phyloP scores from a whole-genome alignment of 2,329 filamentous ascomycete species.

The Seiridium cupressi region DNA sequence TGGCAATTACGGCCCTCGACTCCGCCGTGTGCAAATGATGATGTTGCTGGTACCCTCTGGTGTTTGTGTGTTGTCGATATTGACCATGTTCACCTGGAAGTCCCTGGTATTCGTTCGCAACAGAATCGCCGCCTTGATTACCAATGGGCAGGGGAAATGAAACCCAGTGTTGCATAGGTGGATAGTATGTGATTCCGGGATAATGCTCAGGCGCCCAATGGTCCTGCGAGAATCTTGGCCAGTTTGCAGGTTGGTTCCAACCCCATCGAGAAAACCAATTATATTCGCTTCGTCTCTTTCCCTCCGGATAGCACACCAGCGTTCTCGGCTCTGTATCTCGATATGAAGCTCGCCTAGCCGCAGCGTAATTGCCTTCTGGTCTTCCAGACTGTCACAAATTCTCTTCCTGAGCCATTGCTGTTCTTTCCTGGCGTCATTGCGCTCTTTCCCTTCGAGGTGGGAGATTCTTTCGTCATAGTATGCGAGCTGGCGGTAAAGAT shows the following conservation, averaged over 20 bases:
- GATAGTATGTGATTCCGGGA: no score
- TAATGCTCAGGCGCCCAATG: no score
- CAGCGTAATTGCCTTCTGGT: constrained; percentile 43
- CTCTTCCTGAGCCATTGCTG: constrained; percentile 38
- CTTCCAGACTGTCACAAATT: constrained; percentile 41
- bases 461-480: constrained; percentile 31
- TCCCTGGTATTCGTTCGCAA: no score
- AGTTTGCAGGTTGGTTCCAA: not conserved
- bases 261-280: not conserved
- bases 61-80: no score
- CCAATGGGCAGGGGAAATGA: no score
- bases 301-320: constrained; percentile 32
- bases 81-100: no score
- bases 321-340: constrained; percentile 45
- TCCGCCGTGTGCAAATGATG: no score
- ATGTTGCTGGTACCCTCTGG: no score
- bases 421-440: constrained; percentile 37
- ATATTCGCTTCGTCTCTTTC: constrained; percentile 16
- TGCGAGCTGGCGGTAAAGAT: constrained; percentile 38
- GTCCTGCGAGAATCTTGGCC: not conserved
- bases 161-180: no score
- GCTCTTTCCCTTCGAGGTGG: constrained; percentile 12
- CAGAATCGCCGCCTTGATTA: no score
- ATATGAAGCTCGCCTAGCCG: constrained; percentile 48
- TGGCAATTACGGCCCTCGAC: no score